Evolutionary conservation across 2,329 filamentous ascomycete species (phyloP).

Genomic region (Harringtonia aguacate): DNA sequence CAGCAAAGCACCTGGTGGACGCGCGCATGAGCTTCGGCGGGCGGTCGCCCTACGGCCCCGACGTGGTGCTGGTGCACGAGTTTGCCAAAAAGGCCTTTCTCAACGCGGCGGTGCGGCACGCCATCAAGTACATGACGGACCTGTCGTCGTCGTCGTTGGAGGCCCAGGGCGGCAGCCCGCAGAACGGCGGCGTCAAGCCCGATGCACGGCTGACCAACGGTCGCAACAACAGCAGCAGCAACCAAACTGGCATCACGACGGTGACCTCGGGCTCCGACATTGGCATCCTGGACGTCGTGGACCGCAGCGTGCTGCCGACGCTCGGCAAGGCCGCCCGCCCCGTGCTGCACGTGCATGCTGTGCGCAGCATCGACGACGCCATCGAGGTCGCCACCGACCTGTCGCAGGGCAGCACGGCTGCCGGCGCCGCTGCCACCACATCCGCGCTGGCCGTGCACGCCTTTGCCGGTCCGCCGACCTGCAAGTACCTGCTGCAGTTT

Average conservation of each 20-base stretch:
- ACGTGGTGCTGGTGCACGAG: slow-evolving; percentile 55
- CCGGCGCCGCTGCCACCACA: too few relatives aligned
- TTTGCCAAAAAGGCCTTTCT: slow-evolving; percentile 45
- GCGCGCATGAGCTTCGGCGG: slow-evolving; percentile 46
- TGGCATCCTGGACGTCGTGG: slow-evolving; percentile 15
- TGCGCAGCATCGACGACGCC: slow-evolving; percentile 7
- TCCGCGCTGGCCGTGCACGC: slow-evolving; percentile 15
- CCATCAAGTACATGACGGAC: slow-evolving; percentile 11
- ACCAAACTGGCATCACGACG: slow-evolving; percentile 1
- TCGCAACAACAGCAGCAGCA: neutral
- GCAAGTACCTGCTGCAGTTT: slow-evolving; percentile 51
- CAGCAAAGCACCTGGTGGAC: slow-evolving; percentile 39
- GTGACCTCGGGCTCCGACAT: slow-evolving; percentile 10
- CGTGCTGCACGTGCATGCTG: slow-evolving; percentile 1
- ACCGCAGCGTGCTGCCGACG: slow-evolving; percentile 4
- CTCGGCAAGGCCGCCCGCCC: neutral
- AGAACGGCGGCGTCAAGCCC: neutral
- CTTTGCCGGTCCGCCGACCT: slow-evolving; percentile 17
- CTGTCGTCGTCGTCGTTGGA: too few relatives aligned
- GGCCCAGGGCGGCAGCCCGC: too few relatives aligned
- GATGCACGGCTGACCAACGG: neutral
- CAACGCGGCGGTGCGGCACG: slow-evolving; percentile 31
- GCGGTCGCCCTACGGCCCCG: slow-evolving; percentile 48
- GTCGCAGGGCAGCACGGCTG: neutral
- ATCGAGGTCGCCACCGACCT: slow-evolving; percentile 1